Evolutionary conservation across 2,329 filamentous ascomycete genomes (phyloP).

Genomic region (Aspergillus sojae): DNA sequence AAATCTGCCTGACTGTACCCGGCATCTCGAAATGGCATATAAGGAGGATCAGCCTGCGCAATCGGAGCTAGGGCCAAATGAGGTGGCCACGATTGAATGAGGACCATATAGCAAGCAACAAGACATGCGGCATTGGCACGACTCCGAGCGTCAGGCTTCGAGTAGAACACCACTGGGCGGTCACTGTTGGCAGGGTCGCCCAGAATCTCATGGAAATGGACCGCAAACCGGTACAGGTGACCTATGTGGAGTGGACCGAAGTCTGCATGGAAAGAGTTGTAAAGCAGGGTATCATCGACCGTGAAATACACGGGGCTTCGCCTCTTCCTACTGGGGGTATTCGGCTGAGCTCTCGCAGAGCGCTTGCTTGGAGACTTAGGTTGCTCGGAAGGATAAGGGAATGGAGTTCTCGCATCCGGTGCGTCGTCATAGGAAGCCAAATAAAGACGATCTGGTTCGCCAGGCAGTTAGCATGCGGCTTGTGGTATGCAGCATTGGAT

Average conservation of each 20-base stretch:
- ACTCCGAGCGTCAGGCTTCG: slow-evolving; percentile 87
- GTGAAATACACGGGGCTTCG: slow-evolving; percentile 87
- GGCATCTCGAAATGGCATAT: slow-evolving; percentile 98
- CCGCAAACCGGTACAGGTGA: slow-evolving; percentile 93
- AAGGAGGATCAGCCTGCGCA: slow-evolving; percentile 90
- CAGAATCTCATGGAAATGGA: slow-evolving; percentile 92
- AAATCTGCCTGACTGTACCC: slow-evolving; percentile 99
- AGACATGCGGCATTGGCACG: slow-evolving; percentile 87
- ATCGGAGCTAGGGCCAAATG: slow-evolving; percentile 94
- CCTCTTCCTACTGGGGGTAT: slow-evolving; percentile 56
- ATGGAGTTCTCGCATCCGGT: slow-evolving; percentile 78
- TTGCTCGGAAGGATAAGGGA: slow-evolving; percentile 71
- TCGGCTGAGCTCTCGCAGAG: slow-evolving; percentile 66
- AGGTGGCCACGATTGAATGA: slow-evolving; percentile 97
- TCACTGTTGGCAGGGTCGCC: slow-evolving; percentile 89
- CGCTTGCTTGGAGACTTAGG: slow-evolving; percentile 74
- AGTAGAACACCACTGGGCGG: slow-evolving; percentile 93
- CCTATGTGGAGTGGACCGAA: slow-evolving; percentile 97
- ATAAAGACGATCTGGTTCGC: slow-evolving; percentile 78
- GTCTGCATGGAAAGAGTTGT: slow-evolving; percentile 98
- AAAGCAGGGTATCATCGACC: slow-evolving; percentile 86
- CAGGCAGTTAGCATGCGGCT: slow-evolving; percentile 4
- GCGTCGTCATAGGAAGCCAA: slow-evolving; percentile 86
- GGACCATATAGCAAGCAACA: slow-evolving; percentile 96
- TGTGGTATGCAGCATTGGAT: neutral